These are phyloP conservation scores for Dichomitus squalens DNA, from an alignment of 1,284 basidiomycete genomes.

Conservation along the genomic window DNA sequence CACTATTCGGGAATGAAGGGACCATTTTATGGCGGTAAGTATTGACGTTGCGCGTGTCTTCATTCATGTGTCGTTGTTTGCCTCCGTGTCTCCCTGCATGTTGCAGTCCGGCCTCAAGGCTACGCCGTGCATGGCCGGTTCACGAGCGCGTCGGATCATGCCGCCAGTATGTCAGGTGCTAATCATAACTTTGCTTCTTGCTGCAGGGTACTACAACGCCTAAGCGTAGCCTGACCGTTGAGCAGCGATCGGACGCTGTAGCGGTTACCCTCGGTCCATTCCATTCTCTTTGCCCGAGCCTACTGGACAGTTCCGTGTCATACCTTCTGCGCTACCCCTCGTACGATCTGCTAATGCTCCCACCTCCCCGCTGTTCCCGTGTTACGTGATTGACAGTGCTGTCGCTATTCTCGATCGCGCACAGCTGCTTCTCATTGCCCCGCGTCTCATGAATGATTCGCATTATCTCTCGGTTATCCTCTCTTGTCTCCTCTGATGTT, in stretches of 20 bases:
- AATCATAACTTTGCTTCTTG: constrained; percentile 23
- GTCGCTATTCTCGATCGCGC: constrained; percentile 3
- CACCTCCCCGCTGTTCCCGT: constrained; percentile 7
- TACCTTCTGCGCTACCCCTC: constrained; percentile 13
- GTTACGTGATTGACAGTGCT: constrained; percentile 6
- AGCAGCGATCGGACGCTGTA: constrained; percentile 19
- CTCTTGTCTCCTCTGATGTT: constrained; percentile 15
- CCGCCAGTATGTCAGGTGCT: constrained; percentile 16
- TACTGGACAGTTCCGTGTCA: constrained; percentile 19
- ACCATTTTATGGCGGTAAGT: constrained; percentile 61
- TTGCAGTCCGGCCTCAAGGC: constrained; percentile 7
- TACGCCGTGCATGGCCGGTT: constrained; percentile 7
- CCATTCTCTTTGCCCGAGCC: constrained; percentile 7
- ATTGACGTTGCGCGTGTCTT: constrained; percentile 13
- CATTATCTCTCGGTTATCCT: constrained; percentile 17
- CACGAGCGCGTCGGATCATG: constrained; percentile 9
- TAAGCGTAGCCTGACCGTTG: constrained; percentile 20
- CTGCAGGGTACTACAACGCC: constrained; percentile 35
- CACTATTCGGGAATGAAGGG: constrained; percentile 68
- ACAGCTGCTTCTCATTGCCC: constrained; percentile 13
- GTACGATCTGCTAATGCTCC: constrained; percentile 18
- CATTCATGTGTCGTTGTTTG: constrained; percentile 10
- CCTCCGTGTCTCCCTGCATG: constrained; percentile 5
- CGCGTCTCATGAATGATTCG: constrained; percentile 17
- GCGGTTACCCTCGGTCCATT: constrained; percentile 10